Evolutionary conservation across 805 yeast genomes (phyloP), one percentile per base, ranked within the genome.

Genomic region (Yamadazyma insecticola): DNA sequence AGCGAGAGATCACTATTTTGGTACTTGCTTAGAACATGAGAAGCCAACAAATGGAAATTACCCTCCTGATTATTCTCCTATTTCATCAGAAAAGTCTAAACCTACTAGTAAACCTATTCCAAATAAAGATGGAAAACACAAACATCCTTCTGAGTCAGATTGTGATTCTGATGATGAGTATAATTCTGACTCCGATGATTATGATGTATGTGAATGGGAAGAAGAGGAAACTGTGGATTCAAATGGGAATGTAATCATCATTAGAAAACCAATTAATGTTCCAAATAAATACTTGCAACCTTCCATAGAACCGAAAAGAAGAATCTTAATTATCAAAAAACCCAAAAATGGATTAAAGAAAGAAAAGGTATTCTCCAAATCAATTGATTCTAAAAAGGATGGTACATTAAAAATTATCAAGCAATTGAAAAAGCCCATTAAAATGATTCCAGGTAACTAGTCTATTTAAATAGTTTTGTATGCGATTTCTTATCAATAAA

Each of bases 1-100:
- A n/a, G 57, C 70, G 11, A 51, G 74, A 47, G 76, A 70, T 39
- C 76, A 71, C 44, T 71, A 53, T 37, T 45, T 59, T 47, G 76
- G 74, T 1, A 67, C 74, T 3, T 71, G 76, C 33, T 40, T 61
- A 32, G 75, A 69, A 45, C 60, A 60, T 17, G 35, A 29, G 6
- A 29, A 41, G 20, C 46, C 49, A 2, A 34, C 41, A 4, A 12
- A 32, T 18, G 40, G 42, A 4, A 28, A 28, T 8, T 33, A 21
- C 23, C 42, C 45, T 9, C 42, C 42, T 6, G 33, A 26, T 4
- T 32, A 32, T 27, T 25, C 29, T 15, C 22, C 4, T 5, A n/a
- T 6, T 13, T 5, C 16, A 10, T 18, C 23, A 12, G 27, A 24
- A 24, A 18, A n/a, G n/a, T n/a, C n/a, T n/a, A n/a, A n/a, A n/a